Conservation (phyloP, 306 rosid species). For the Gastrolobium villosum region DNA sequence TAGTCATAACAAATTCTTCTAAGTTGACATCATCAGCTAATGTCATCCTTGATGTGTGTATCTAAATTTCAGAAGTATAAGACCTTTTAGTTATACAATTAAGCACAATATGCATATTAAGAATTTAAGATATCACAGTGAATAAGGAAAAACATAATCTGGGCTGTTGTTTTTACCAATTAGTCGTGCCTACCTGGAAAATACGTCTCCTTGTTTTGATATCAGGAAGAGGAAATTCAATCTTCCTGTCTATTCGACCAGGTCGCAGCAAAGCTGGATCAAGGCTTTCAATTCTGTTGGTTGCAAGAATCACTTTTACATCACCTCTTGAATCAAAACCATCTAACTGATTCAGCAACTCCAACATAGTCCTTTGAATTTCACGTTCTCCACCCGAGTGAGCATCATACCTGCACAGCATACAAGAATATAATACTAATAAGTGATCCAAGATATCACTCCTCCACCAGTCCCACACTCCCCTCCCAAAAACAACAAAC, state of each 20-base stretch:
- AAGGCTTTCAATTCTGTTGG: slow-evolving; percentile 92
- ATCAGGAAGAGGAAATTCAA: slow-evolving; percentile 98
- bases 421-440: slow-evolving; percentile 11
- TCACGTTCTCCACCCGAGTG: slow-evolving; percentile 99
- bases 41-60: slow-evolving; percentile 98
- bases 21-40: slow-evolving; percentile 96
- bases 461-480: background rate
- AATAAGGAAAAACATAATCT: slow-evolving; percentile 5
- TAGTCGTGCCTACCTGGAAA: slow-evolving; percentile 74
- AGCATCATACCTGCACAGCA: slow-evolving; percentile 82
- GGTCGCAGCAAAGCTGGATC: slow-evolving; percentile 98
- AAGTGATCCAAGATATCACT: slow-evolving; percentile 11
- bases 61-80: slow-evolving; percentile 60
- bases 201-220: slow-evolving; percentile 98
- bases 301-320: slow-evolving; percentile 95
- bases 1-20: slow-evolving; percentile 98
- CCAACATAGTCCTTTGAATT: slow-evolving; percentile 97
- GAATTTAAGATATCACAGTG: background rate
- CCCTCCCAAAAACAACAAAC: background rate
- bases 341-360: slow-evolving; percentile 90
- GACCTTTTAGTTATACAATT: slow-evolving; percentile 9
- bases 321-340: slow-evolving; percentile 99
- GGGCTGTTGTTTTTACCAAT: slow-evolving; percentile 22
- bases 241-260: slow-evolving; percentile 95
- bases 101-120: slow-evolving; percentile 29